phyloP scores from a whole-genome alignment of 2,329 filamentous ascomycete species.

The Venturia carpophila region DNA sequence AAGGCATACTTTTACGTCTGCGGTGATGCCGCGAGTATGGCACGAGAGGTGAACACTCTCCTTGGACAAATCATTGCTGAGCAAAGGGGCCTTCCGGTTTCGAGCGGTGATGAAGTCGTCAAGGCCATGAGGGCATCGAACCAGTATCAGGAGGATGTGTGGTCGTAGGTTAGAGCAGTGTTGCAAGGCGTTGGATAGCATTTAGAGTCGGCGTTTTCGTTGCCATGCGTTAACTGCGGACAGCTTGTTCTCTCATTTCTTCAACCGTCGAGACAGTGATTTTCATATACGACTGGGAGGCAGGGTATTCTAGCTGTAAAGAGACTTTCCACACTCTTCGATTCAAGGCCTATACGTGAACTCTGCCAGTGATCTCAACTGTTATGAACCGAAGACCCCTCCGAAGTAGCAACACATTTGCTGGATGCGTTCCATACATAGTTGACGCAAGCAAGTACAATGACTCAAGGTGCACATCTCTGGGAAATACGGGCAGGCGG shows the following conservation, averaged over 20 bases:
- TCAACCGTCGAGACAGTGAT: background rate
- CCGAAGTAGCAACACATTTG: background rate
- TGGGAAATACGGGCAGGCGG: too few species aligned
- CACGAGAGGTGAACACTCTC: slow-evolving; percentile 82
- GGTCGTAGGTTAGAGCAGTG: slow-evolving; percentile 41
- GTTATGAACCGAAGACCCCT: background rate
- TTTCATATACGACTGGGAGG: background rate
- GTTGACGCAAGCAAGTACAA: too few species aligned
- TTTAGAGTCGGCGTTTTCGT: background rate
- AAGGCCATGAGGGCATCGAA: slow-evolving; percentile 94
- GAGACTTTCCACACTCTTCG: background rate
- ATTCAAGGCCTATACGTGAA: background rate
- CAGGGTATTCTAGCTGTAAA: background rate
- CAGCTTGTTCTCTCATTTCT: background rate
- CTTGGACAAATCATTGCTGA: slow-evolving; percentile 79
- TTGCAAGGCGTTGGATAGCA: slow-evolving; percentile 10
- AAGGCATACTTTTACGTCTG: slow-evolving; percentile 96
- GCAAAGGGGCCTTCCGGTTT: slow-evolving; percentile 70
- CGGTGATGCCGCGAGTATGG: slow-evolving; percentile 96
- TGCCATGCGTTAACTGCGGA: background rate
- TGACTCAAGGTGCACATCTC: too few species aligned
- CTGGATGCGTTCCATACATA: background rate
- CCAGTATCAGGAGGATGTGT: slow-evolving; percentile 84
- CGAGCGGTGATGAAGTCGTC: slow-evolving; percentile 91
- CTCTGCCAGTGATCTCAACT: background rate